Base-by-base conservation (phyloP, 2,329 filamentous ascomycete genomes). In the Canariomyces notabilis region DNA sequence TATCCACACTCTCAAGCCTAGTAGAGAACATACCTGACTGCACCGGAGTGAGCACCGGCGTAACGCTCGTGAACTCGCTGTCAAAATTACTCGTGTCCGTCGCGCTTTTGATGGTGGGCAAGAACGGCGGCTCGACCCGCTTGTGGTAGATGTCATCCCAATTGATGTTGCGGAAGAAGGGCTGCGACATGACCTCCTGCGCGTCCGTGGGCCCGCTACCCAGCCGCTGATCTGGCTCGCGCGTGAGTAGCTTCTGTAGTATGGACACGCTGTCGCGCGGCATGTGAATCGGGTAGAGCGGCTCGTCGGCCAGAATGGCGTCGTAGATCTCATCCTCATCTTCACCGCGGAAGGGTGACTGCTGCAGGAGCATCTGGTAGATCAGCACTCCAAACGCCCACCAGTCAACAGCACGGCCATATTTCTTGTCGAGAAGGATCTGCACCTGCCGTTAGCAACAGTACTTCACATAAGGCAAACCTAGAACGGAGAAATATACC, bases 81-180 rank as follows among this genome's bases (percentile, higher is more conserved):
- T 98, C 93, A 67, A 98, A 98, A 72, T 98, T 98, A 76, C 90
- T 96, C n/a, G 93, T 98, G 71, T 98, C 93, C 35, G 93, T 96
- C 7, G 90, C 80, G 64, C 80, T 94, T 69, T 86, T 93, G 60
- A 98, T 95, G 31, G 81, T 80, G 15, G 93, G 93, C 67, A 90
- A 68, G 73, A 96, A 97, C 1, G 93, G 93, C 44, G 93, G 86
- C 43, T 83, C 79, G 16, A 96, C 82, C 29, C 89, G 81, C 80
- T 97, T 98, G 71, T 96, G 80, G 67, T 96, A 97, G 51, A 98
- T 89, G 63, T 98, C 93, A 56, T 98, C 93, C 93, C 93, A 98
- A 69, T 93, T 95, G 66, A 97, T 87, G 64, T 93, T 95, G 52
- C 89, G 79, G 75, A 98, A 98, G 76, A 98, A 98, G 1, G 93